These are phyloP conservation scores for Cryphonectria naterciae DNA, from an alignment of 2,329 filamentous ascomycete species.

Conservation along the genomic window DNA sequence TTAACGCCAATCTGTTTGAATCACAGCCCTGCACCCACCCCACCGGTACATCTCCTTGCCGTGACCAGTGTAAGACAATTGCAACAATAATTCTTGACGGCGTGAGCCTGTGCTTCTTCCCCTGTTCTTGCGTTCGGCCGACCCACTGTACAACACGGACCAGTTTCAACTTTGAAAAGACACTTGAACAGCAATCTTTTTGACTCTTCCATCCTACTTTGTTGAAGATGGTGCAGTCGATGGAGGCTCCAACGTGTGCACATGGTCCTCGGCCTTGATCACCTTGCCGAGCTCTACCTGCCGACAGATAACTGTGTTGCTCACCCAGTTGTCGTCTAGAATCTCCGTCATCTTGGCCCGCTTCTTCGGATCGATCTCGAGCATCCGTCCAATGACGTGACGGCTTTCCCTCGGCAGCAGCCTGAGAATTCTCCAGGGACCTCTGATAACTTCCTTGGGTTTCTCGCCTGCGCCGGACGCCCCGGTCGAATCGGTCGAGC, in stretches of 20 bases:
- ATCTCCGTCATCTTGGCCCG: conserved; percentile 87
- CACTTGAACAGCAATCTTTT: background rate
- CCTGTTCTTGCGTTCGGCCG: background rate
- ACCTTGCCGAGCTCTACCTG: conserved; percentile 74
- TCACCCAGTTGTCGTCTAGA: conserved; percentile 87
- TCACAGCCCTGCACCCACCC: background rate
- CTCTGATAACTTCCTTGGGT: conserved; percentile 78
- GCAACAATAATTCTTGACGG: background rate
- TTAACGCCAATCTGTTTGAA: conserved; percentile 9
- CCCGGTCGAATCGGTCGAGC: conserved; percentile 7
- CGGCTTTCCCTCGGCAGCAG: conserved; percentile 87
- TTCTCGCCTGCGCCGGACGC: conserved; percentile 48
- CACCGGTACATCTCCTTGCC: background rate
- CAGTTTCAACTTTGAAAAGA: background rate
- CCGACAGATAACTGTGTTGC: conserved; percentile 79
- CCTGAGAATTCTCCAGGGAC: conserved; percentile 87
- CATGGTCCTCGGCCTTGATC: conserved; percentile 75
- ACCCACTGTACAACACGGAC: background rate
- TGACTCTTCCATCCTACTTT: conserved; percentile 27
- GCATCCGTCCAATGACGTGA: conserved; percentile 89
- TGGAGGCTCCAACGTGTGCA: conserved; percentile 81
- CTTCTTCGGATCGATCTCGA: conserved; percentile 82
- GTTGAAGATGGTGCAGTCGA: conserved; percentile 42
- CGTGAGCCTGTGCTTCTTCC: background rate
- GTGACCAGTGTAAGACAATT: background rate